phyloP scores from a whole-genome alignment of 805 yeast genomes.

The Sugiyamaella marilandica region DNA sequence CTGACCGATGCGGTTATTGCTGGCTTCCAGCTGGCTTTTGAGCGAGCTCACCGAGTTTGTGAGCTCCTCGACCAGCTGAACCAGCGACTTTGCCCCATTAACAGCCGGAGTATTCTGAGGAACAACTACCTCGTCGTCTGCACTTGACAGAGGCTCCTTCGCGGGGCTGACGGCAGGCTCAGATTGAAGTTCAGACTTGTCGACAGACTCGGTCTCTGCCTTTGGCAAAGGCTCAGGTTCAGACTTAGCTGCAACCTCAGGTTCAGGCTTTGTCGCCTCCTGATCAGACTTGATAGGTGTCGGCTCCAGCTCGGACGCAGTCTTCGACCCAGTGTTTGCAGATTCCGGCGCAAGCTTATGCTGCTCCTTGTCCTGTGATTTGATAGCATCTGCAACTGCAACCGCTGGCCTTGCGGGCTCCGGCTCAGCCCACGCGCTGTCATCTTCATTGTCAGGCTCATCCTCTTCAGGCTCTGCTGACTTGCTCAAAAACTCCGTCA shows the following conservation, averaged over 20 bases:
- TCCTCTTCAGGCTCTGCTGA: conserved; percentile 39
- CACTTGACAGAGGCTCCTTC: neutral
- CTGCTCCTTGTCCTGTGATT: conserved; percentile 1
- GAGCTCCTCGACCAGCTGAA: conserved; percentile 17
- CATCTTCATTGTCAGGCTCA: neutral
- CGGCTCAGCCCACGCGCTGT: conserved; percentile 7
- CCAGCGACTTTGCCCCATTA: conserved; percentile 2
- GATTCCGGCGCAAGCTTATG: conserved; percentile 11
- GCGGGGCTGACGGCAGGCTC: neutral
- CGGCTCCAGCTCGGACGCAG: conserved; percentile 12
- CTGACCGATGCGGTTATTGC: conserved; percentile 19
- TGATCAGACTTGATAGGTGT: conserved; percentile 18
- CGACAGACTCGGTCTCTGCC: conserved; percentile 1
- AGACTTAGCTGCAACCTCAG: conserved; percentile 18
- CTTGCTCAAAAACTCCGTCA: conserved; percentile 44
- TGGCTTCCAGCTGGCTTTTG: conserved; percentile 19
- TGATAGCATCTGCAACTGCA: conserved; percentile 19
- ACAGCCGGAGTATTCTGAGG: neutral
- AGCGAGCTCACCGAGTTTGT: conserved; percentile 19
- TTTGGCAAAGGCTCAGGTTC: conserved; percentile 11
- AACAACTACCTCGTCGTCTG: neutral
- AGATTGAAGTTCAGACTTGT: neutral
- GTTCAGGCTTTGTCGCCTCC: conserved; percentile 15
- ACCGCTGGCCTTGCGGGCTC: conserved; percentile 11
- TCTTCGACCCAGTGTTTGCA: neutral